Evolutionary conservation across 2,329 filamentous ascomycete species (phyloP), one percentile per base, ranked within the genome.

Genomic region (Scopulariopsis brevicaulis): DNA sequence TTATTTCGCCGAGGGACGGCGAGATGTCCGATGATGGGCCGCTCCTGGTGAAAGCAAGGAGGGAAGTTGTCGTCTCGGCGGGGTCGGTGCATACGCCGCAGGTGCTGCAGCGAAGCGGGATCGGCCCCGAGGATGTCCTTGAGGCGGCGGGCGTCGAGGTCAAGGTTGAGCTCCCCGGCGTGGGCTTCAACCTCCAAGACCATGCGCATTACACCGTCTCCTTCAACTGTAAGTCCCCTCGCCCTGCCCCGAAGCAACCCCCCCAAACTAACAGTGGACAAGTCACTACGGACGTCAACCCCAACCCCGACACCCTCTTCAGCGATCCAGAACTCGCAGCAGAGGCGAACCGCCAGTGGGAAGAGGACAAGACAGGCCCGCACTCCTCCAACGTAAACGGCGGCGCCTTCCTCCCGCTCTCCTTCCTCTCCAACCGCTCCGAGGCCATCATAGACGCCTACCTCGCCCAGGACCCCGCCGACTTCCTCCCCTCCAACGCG

Each of bases 131-230:
- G 18, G 63, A 63, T 2, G 64, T 74, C 14, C 64, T 75, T 7
- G 60, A 64, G n/a, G 60, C 64, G 28, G 68, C 78, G 59, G 69
- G 71, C 7, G 83, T 85, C 58, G 67, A 73, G 0, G 73, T 83
- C 2, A 63, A 82, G 52, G 70, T 74, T 1, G 77, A 86, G 61
- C 72, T 83, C 1, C 83, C 82, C 0, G 84, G 82, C 43, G 82
- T 87, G 7, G 84, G 84, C 4, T 76, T 73, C 22, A 84, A 84
- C 66, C 69, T 86, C 3, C 75, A 82, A 66, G 80, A 85, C 65
- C 78, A 64, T 28, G 51, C 59, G 28, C 55, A 60, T 32, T 54
- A 73, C 71, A 34, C 62, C 61, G 55, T 61, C 18, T 53, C 56
- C 7, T 59, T 54, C 46, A 59, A 56, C 58, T 12, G 63, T 65